Base-by-base conservation (phyloP, 139 green algal genomes). In the Pleodorina starrii region DNA sequence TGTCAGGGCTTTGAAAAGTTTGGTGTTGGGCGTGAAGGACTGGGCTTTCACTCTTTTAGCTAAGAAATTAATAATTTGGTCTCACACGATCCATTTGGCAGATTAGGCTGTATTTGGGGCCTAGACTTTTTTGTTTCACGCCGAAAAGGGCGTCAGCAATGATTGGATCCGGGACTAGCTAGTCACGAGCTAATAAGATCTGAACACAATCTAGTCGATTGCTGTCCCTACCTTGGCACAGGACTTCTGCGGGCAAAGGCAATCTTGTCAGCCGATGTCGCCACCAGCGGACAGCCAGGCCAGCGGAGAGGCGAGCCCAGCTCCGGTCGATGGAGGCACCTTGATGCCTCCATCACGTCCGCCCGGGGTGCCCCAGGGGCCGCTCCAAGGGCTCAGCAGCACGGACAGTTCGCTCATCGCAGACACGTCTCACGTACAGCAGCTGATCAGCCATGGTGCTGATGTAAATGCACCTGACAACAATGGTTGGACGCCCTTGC, bases 391-490 rank as follows among this genome's bases (percentile, higher is more conserved):
- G 2, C 76, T 79, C 25, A 69, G 11, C 40, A 69, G 44, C 44
- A 69, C 66, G 27, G 78, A 85, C 51, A 57, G 46, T 38, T 48
- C 48, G 21, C 36, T 63, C 23, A 50, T 35, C 10, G 29, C 44
- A 5, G 63, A 79, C 25, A 69, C 63, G 0, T 79, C 82, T 42
- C 82, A 88, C 66, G 82, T 88, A 1, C 82, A 88, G 29, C 82
- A 88, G 32, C 66, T 89, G 19, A 81, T 89, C 5, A 73, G 50
- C 7, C 68, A 89, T 14, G 84, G 89, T 21, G 83, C 89, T 50
- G 84, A 92, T 50, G 89, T 92, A 4, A 90, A 92, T 46, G 89
- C 89, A 17, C 43, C 43, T 25, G 89, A 92, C 25, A 74, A 87
- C 17, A 92, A 90, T 23, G 83, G 74, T 17, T 90, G 84, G 83